A percentile compares a stretch with the other conserved stretches of the same genome.
These are phyloP conservation scores for Malus sylvestris DNA, from an alignment of 306 rosid species.

Conservation along the genomic window DNA sequence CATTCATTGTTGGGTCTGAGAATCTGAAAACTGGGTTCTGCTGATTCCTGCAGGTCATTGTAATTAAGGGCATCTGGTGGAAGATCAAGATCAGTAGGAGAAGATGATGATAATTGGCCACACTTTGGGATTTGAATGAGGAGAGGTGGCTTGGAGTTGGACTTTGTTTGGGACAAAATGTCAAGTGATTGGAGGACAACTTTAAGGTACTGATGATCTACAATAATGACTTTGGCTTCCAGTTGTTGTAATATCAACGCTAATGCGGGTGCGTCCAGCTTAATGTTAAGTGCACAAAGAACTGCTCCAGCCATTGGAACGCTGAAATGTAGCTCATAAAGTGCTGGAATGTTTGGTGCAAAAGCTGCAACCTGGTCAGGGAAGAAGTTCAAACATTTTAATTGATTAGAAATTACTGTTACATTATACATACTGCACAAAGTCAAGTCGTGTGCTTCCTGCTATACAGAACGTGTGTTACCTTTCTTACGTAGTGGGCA, in stretches of 20 bases:
- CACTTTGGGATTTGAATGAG: slow-evolving; percentile 41
- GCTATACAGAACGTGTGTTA: no score
- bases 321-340: slow-evolving; percentile 73
- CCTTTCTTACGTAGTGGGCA: no score
- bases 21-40: slow-evolving; percentile 27
- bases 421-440: neutral
- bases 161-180: slow-evolving; percentile 20
- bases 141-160: slow-evolving; percentile 43
- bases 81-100: neutral
- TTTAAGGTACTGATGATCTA: slow-evolving; percentile 46
- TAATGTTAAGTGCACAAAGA: slow-evolving; percentile 59
- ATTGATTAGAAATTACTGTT: neutral
- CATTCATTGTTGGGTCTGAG: slow-evolving; percentile 34
- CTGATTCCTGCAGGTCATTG: slow-evolving; percentile 27
- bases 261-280: slow-evolving; percentile 43
- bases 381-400: neutral
- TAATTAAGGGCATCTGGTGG: slow-evolving; percentile 35
- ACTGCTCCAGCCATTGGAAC: slow-evolving; percentile 83
- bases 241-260: slow-evolving; percentile 45
- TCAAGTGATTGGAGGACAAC: slow-evolving; percentile 35
- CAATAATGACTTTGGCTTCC: slow-evolving; percentile 51
- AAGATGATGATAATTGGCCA: slow-evolving; percentile 14
- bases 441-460: no score
- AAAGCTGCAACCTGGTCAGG: slow-evolving; percentile 54
- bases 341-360: slow-evolving; percentile 74